Percentiles rank a stretch among this genome's conserved stretches.
Conservation (phyloP, 805 yeast species). For the Vanderwaltozyma polyspora region DNA sequence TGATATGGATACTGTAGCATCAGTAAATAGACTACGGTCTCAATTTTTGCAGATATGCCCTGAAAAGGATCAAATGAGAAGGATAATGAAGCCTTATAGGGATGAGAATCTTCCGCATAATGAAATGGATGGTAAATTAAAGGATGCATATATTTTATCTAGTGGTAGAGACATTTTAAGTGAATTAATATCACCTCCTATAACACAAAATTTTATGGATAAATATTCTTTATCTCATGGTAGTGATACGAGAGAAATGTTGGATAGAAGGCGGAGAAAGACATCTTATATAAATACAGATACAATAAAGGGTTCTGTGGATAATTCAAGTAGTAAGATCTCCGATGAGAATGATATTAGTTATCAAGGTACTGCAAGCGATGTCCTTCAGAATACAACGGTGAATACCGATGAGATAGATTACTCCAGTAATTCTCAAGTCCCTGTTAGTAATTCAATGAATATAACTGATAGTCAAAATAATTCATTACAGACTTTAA, state of each 20-base stretch:
- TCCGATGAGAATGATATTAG: neutral
- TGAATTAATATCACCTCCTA: constrained; percentile 23
- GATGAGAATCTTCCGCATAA: constrained; percentile 2
- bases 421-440: neutral
- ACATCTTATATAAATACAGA: neutral
- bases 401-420: no score
- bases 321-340: neutral
- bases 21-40: constrained; percentile 22
- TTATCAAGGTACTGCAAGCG: neutral
- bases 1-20: constrained; percentile 18
- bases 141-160: constrained; percentile 9
- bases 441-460: neutral
- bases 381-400: no score
- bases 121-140: constrained; percentile 7
- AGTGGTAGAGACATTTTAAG: constrained; percentile 15
- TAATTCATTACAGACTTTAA: neutral
- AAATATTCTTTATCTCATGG: constrained; percentile 4
- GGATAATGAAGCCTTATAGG: constrained; percentile 21
- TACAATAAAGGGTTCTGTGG: neutral
- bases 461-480: neutral
- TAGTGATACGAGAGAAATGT: no score
- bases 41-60: constrained; percentile 20
- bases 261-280: neutral
- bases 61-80: constrained; percentile 22
- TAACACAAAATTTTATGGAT: constrained; percentile 15